Percentiles rank a stretch among this genome's conserved stretches.
Evolutionary conservation across 1,284 basidiomycete genomes (phyloP).

Genomic region (Pseudozyma sp.): DNA sequence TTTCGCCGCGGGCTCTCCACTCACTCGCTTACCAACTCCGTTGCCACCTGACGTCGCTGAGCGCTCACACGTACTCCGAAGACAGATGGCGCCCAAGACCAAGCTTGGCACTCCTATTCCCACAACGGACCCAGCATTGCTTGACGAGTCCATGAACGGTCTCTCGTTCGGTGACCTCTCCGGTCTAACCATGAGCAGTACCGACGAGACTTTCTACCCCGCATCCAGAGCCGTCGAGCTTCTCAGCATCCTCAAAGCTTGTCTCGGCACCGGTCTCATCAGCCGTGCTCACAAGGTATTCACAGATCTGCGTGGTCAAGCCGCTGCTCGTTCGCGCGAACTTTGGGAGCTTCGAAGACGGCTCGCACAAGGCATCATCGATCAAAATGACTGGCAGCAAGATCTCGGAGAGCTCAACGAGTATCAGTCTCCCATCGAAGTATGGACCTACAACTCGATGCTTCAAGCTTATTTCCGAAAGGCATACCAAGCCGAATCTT

Average conservation of each 20-base stretch:
- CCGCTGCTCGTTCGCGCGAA: conserved; percentile 39
- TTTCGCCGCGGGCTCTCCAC: conserved; percentile 35
- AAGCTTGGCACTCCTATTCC: conserved; percentile 15
- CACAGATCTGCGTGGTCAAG: conserved; percentile 52
- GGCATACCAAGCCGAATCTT: conserved; percentile 48
- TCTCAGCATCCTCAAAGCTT: conserved; percentile 62
- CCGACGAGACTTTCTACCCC: conserved; percentile 58
- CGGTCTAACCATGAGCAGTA: conserved; percentile 47
- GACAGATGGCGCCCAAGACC: conserved; percentile 21
- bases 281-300: conserved; percentile 64
- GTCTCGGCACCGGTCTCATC: conserved; percentile 62
- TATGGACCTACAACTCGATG: conserved; percentile 63
- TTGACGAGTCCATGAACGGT: conserved; percentile 17
- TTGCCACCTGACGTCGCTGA: conserved; percentile 48
- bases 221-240: conserved; percentile 55
- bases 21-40: conserved; percentile 48
- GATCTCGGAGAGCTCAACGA: conserved; percentile 29
- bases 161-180: conserved; percentile 49
- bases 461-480: conserved; percentile 61
- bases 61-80: conserved; percentile 29
- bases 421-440: conserved; percentile 45
- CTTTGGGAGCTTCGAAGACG: conserved; percentile 40
- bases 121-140: background rate
- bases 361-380: conserved; percentile 41
- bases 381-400: conserved; percentile 37